phyloP scores from a whole-genome alignment of 345 rosid species.

The Leavenworthia alabamica region DNA sequence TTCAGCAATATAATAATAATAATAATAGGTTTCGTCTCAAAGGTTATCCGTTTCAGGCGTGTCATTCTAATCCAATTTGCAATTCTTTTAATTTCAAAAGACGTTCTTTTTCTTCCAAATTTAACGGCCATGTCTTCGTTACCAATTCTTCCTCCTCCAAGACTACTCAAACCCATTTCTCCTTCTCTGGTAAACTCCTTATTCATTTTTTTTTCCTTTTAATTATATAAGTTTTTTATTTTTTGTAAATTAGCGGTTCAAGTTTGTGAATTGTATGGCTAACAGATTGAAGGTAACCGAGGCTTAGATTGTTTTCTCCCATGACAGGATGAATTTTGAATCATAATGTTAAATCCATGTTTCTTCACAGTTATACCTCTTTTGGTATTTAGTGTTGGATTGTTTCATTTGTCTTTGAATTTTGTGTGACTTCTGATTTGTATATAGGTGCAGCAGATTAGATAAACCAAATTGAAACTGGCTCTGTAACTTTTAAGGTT shows the following conservation, averaged over 20 bases:
- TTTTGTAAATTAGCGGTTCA: too few species aligned
- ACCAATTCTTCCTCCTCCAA: conserved; percentile 17
- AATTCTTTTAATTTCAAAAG: conserved; percentile 25
- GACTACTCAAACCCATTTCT: conserved; percentile 30
- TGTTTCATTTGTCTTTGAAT: not conserved
- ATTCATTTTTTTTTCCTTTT: not conserved
- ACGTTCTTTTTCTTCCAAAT: conserved; percentile 10
- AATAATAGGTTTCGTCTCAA: conserved; percentile 4
- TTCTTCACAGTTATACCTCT: not conserved
- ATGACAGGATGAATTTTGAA: too few species aligned
- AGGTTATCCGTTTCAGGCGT: conserved; percentile 22
- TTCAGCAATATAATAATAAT: conserved; percentile 28
- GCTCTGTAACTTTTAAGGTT: not conserved
- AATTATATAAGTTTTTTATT: too few species aligned
- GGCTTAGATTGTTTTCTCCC: too few species aligned
- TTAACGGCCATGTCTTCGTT: conserved; percentile 22
- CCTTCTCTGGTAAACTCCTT: conserved; percentile 36
- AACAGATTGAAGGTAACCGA: too few species aligned
- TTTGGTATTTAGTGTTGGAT: not conserved
- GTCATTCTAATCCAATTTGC: conserved; percentile 19
- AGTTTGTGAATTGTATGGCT: too few species aligned
- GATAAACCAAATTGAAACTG: not conserved
- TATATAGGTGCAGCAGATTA: not conserved
- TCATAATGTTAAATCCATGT: not conserved
- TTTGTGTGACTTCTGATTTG: not conserved